Conservation (phyloP, 2,329 filamentous ascomycete genomes). For the Paracorniculantispora psalliotae region DNA sequence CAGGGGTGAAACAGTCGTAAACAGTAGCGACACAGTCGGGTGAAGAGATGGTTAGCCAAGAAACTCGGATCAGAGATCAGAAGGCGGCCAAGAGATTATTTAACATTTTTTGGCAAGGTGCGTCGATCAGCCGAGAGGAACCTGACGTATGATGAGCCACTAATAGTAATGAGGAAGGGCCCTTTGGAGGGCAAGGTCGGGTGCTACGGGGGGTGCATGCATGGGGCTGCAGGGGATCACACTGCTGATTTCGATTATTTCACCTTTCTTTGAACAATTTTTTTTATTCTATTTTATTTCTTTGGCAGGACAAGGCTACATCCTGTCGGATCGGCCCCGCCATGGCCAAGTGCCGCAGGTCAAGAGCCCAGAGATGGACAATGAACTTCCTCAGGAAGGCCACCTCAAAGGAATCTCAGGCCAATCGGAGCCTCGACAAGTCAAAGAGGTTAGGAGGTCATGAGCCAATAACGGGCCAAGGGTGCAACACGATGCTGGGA, state of each 20-base stretch:
- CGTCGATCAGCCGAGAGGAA: constrained; percentile 1
- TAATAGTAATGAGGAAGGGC: not conserved
- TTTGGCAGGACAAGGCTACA: not conserved
- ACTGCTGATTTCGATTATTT: not conserved
- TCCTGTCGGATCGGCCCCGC: not conserved
- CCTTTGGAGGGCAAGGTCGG: not conserved
- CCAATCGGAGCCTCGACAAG: constrained; percentile 2
- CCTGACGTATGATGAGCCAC: constrained; percentile 8
- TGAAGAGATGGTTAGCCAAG: not conserved
- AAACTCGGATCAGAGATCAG: not conserved
- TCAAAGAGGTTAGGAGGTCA: not conserved
- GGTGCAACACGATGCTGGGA: constrained; percentile 5
- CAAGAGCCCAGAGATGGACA: not conserved
- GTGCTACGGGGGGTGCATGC: not conserved
- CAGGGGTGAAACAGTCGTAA: not conserved
- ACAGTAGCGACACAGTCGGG: not conserved
- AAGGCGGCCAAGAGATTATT: constrained; percentile 3
- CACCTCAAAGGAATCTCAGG: not conserved
- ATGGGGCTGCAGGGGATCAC: not conserved
- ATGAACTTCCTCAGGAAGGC: not conserved
- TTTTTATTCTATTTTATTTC: not conserved
- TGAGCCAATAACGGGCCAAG: constrained; percentile 8
- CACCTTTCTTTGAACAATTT: not conserved
- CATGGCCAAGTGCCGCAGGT: not conserved
- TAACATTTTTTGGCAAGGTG: constrained; percentile 4